Percentiles rank a stretch among this genome's conserved stretches.
Evolutionary conservation across 2,329 filamentous ascomycete genomes (phyloP).

Genomic region (Lachnellula cervina): DNA sequence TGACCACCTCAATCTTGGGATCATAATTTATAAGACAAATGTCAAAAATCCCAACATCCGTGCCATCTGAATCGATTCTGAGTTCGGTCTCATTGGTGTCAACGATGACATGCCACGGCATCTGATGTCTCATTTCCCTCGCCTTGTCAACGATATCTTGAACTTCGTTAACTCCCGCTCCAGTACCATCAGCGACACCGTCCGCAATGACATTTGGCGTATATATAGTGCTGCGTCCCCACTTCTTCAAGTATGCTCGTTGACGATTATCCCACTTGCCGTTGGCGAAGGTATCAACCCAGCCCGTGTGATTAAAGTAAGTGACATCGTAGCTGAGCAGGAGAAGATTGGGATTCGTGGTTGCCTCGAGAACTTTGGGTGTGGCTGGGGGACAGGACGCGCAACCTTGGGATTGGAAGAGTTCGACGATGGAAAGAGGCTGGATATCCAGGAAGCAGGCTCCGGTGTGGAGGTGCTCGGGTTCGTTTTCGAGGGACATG

Average conservation of each 20-base stretch:
- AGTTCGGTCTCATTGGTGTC: constrained; percentile 13
- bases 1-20: constrained; percentile 25
- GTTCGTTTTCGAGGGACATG: constrained; percentile 30
- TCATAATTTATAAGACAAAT: constrained; percentile 30
- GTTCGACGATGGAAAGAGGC: constrained; percentile 32
- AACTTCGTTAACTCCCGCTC: constrained; percentile 3
- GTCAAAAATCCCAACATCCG: constrained; percentile 1
- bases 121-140: neutral
- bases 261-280: constrained; percentile 32
- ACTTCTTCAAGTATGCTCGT: constrained; percentile 31
- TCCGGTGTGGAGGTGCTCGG: constrained; percentile 30
- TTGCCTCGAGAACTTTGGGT: constrained; percentile 29
- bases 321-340: constrained; percentile 35
- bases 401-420: constrained; percentile 35
- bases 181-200: constrained; percentile 24
- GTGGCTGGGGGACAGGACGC: constrained; percentile 33
- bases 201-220: constrained; percentile 29
- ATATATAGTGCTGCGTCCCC: constrained; percentile 31
- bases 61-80: constrained; percentile 10
- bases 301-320: constrained; percentile 33
- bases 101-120: constrained; percentile 11
- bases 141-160: constrained; percentile 4
- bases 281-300: constrained; percentile 32
- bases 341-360: constrained; percentile 29
- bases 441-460: constrained; percentile 34